phyloP scores from a whole-genome alignment of 371 early-diverging fungal genomes.

The Lichtheimia corymbifera region DNA sequence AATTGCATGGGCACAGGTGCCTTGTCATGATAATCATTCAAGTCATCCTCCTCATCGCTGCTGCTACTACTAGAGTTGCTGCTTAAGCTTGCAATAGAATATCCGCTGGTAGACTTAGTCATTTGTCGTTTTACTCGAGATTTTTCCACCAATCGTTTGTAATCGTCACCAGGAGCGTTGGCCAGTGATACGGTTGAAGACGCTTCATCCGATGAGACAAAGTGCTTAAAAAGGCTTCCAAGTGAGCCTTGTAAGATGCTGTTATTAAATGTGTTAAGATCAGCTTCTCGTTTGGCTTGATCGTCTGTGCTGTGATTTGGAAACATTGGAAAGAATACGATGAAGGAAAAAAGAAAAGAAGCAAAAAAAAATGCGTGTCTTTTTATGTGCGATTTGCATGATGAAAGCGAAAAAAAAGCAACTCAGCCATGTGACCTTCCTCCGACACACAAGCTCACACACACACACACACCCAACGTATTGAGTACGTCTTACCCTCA shows the following conservation, averaged over 20 bases:
- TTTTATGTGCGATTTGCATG: constrained; percentile 1
- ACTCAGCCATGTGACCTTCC: no score
- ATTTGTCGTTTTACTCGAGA: constrained; percentile 17
- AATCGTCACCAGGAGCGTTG: constrained; percentile 26
- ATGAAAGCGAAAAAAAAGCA: background rate
- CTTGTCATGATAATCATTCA: constrained; percentile 6
- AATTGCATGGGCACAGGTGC: background rate
- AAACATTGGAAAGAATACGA: background rate
- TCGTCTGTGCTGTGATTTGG: background rate
- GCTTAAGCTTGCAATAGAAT: background rate
- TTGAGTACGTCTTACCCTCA: no score
- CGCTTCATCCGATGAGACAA: background rate
- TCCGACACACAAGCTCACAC: no score
- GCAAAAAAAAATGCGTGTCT: background rate
- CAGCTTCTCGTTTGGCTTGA: background rate
- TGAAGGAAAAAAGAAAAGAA: background rate
- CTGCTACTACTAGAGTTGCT: no score
- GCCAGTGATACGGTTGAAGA: background rate
- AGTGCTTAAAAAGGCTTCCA: background rate
- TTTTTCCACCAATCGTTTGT: constrained; percentile 29
- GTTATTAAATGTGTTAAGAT: background rate
- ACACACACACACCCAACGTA: no score
- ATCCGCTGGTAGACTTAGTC: background rate
- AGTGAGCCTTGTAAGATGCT: background rate
- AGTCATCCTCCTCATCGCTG: background rate